phyloP scores from a whole-genome alignment of 2,329 filamentous ascomycete genomes.

The Pyricularia sp. region DNA sequence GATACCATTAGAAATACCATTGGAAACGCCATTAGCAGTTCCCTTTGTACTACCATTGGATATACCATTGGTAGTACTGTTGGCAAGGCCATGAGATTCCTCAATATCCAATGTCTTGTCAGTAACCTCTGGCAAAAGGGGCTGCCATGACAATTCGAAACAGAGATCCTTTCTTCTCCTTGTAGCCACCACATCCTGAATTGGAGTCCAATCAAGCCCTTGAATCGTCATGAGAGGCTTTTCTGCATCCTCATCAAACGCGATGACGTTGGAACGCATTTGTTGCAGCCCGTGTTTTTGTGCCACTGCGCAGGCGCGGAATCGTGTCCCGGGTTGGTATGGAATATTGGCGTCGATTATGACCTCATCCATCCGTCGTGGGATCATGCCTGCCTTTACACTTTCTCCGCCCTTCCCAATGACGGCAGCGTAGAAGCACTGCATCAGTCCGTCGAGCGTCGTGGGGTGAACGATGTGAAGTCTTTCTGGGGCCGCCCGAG shows the following conservation, averaged over 20 bases:
- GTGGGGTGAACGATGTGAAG: slow-evolving; percentile 24
- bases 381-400: slow-evolving; percentile 31
- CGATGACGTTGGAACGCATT: slow-evolving; percentile 31
- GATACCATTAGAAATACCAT: too few relatives aligned
- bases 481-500: slow-evolving; percentile 25
- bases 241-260: slow-evolving; percentile 25
- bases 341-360: slow-evolving; percentile 32
- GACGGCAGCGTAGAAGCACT: background rate
- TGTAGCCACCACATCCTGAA: too few relatives aligned
- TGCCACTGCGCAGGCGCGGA: slow-evolving; percentile 32
- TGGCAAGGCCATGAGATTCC: too few relatives aligned
- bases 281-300: slow-evolving; percentile 20
- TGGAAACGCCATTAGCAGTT: too few relatives aligned
- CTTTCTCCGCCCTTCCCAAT: slow-evolving; percentile 28
- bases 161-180: too few relatives aligned
- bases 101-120: too few relatives aligned
- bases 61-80: too few relatives aligned
- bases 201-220: slow-evolving; percentile 23
- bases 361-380: slow-evolving; percentile 33
- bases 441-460: slow-evolving; percentile 22
- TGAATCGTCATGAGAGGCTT: slow-evolving; percentile 31
- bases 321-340: slow-evolving; percentile 20
- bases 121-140: too few relatives aligned
- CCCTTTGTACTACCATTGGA: too few relatives aligned
- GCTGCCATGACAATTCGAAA: too few relatives aligned